Percentiles rank a stretch among this genome's conserved stretches.
phyloP scores from a whole-genome alignment of 805 yeast genomes.

The Kluyveromyces dobzhanskii region DNA sequence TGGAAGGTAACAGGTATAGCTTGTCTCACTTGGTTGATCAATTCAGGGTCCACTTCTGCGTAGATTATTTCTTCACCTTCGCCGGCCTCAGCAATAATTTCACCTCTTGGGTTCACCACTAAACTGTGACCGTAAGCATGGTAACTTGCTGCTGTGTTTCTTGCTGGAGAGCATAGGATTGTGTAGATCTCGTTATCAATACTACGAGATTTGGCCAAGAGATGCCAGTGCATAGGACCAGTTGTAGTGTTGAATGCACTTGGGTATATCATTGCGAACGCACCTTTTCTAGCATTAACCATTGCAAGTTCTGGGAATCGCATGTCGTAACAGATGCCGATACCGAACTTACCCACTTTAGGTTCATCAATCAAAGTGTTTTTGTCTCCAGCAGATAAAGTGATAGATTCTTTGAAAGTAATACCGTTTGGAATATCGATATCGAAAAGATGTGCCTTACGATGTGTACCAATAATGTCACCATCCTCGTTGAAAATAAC shows the following conservation, averaged over 20 bases:
- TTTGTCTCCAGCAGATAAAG: constrained; percentile 70
- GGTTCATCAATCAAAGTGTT: constrained; percentile 50
- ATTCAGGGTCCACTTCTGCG: constrained; percentile 61
- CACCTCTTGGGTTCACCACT: constrained; percentile 56
- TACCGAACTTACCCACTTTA: constrained; percentile 47
- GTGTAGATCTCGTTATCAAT: constrained; percentile 69
- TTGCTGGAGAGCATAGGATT: constrained; percentile 80
- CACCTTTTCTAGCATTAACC: constrained; percentile 56
- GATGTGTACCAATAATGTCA: constrained; percentile 72
- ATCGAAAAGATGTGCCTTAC: constrained; percentile 88
- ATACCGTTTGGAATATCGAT: constrained; percentile 89
- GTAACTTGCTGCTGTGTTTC: constrained; percentile 52
- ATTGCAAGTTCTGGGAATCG: constrained; percentile 73
- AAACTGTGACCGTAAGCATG: constrained; percentile 63
- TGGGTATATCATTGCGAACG: constrained; percentile 74
- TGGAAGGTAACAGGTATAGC: constrained; percentile 65
- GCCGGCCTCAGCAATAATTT: constrained; percentile 61
- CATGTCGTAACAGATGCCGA: constrained; percentile 80
- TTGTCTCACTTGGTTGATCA: constrained; percentile 47
- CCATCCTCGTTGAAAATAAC: constrained; percentile 68
- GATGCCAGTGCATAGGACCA: constrained; percentile 79
- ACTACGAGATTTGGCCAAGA: constrained; percentile 64
- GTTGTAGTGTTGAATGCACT: constrained; percentile 82
- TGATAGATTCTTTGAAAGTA: constrained; percentile 72
- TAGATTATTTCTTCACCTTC: constrained; percentile 69